phyloP scores from a whole-genome alignment of 805 yeast species.

The Yamadazyma paraphyllophila region DNA sequence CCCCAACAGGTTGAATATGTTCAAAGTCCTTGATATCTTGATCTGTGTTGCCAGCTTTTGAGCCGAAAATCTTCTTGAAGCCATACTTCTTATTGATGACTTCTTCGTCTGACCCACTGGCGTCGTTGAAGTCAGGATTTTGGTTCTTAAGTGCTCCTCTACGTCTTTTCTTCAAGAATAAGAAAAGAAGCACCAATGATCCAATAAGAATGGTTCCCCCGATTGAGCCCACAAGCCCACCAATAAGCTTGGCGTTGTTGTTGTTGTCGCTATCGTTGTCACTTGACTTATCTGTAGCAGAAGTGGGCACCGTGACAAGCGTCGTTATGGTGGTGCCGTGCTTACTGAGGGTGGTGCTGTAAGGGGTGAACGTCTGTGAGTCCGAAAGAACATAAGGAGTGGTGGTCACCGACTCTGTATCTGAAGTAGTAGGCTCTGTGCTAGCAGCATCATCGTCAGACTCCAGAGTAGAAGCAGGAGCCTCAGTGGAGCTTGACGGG shows the following conservation, averaged over 20 bases:
- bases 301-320: constrained; percentile 36
- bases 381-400: constrained; percentile 4
- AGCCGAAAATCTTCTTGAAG: constrained; percentile 30
- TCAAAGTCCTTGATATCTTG: constrained; percentile 4
- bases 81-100: constrained; percentile 19
- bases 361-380: constrained; percentile 10
- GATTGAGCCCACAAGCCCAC: constrained; percentile 46
- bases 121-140: constrained; percentile 43
- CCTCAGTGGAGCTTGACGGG: not conserved
- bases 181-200: constrained; percentile 31
- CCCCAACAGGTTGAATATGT: constrained; percentile 7
- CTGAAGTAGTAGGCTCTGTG: not conserved
- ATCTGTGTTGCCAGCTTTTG: constrained; percentile 14
- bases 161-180: constrained; percentile 33
- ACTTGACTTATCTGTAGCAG: constrained; percentile 11
- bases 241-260: constrained; percentile 37
- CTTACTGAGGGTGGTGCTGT: constrained; percentile 14
- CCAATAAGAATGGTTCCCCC: constrained; percentile 46
- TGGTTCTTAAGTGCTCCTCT: constrained; percentile 33
- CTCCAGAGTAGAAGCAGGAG: not conserved
- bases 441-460: not conserved
- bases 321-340: constrained; percentile 41
- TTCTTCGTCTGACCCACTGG: constrained; percentile 9
- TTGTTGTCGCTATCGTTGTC: constrained; percentile 13
- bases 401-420: not conserved